phyloP scores from a whole-genome alignment of 345 rosid genomes.

The Rhodamnia argentea region DNA sequence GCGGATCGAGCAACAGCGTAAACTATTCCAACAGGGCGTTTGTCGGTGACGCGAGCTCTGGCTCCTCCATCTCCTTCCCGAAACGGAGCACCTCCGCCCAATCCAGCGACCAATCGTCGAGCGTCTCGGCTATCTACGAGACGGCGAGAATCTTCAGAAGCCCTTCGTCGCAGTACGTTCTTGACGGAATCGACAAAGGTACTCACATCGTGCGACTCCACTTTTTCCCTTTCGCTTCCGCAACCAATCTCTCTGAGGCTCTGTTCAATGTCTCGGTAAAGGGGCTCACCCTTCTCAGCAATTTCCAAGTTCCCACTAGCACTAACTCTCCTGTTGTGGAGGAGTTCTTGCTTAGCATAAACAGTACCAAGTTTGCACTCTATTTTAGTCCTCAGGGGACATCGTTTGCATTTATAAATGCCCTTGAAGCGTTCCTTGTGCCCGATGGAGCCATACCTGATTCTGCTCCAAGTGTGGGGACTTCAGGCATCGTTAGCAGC shows the following conservation, averaged over 20 bases:
- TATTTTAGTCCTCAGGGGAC: slow-evolving; percentile 21
- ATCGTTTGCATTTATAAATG: slow-evolving; percentile 52
- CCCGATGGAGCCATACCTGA: slow-evolving; percentile 15
- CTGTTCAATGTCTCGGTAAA: slow-evolving; percentile 25
- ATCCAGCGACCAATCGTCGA: not conserved
- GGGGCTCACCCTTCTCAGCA: slow-evolving; percentile 14
- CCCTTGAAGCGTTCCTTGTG: slow-evolving; percentile 50
- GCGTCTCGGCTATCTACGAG: slow-evolving; percentile 8
- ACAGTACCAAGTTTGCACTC: slow-evolving; percentile 9
- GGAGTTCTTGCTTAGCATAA: slow-evolving; percentile 35
- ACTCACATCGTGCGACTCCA: slow-evolving; percentile 35
- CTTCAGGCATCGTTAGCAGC: not conserved
- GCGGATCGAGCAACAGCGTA: slow-evolving; percentile 2
- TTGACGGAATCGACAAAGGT: slow-evolving; percentile 10
- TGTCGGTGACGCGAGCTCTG: slow-evolving; percentile 1
- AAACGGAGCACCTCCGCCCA: not conserved
- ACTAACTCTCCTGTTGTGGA: slow-evolving; percentile 5
- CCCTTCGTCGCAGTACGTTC: slow-evolving; percentile 15
- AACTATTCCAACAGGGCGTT: not conserved
- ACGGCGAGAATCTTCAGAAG: slow-evolving; percentile 37
- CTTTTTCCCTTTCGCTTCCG: slow-evolving; percentile 18
- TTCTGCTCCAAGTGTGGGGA: not conserved
- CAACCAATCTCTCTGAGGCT: slow-evolving; percentile 17
- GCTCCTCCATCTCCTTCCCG: not conserved
- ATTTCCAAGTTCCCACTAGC: slow-evolving; percentile 10